phyloP scores from a whole-genome alignment of 768 basidiomycete genomes.

The Russula sp. region DNA sequence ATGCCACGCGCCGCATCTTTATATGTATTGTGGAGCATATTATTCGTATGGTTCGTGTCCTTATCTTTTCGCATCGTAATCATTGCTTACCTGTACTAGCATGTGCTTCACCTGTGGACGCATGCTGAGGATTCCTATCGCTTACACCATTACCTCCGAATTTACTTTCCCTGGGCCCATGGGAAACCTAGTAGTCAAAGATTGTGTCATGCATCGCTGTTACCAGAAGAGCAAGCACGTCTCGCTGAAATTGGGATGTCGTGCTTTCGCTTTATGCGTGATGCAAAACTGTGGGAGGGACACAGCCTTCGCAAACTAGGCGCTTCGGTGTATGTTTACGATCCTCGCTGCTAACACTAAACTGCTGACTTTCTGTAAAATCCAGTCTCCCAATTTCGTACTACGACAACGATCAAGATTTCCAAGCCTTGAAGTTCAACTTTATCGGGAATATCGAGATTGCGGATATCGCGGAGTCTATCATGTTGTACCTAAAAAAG shows the following conservation, averaged over 20 bases:
- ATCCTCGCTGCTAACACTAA: neutral
- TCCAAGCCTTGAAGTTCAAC: constrained; percentile 5
- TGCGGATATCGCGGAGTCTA: constrained; percentile 4
- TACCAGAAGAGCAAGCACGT: constrained; percentile 11
- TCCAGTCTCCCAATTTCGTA: constrained; percentile 8
- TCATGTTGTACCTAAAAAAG: constrained; percentile 13
- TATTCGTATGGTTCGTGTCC: neutral
- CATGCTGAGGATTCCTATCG: constrained; percentile 13
- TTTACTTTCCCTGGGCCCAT: constrained; percentile 18
- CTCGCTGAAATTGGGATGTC: constrained; percentile 8
- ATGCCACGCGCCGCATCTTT: constrained; percentile 8
- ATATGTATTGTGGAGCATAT: constrained; percentile 9
- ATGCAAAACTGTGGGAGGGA: constrained; percentile 18
- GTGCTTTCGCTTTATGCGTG: constrained; percentile 13
- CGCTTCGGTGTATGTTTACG: neutral
- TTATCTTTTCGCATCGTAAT: neutral
- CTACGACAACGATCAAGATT: neutral
- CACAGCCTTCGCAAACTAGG: neutral
- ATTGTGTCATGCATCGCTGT: constrained; percentile 5
- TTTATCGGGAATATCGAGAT: constrained; percentile 9
- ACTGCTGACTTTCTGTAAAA: neutral
- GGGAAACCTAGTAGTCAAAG: constrained; percentile 5
- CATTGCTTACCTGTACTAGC: constrained; percentile 2
- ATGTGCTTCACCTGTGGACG: constrained; percentile 17
- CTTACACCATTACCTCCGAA: constrained; percentile 14